Base-by-base conservation (phyloP, 1,139 yeast genomes). In the Yamadazyma aaseri region DNA sequence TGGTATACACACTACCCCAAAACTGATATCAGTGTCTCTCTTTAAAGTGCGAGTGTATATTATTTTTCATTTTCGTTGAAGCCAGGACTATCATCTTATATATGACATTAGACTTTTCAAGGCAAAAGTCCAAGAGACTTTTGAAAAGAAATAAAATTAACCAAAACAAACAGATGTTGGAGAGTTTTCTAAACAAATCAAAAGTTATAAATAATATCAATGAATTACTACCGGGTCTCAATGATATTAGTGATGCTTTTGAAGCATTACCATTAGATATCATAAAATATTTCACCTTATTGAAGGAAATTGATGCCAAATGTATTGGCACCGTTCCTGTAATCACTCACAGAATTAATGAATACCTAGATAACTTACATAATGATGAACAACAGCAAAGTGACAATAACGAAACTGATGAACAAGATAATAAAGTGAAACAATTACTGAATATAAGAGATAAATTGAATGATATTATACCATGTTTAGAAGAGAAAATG, bases 401-500 rank as follows among this genome's bases (percentile, higher is more conserved):
- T 12, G 16, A 14, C 13, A 14, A 25, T n/a, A 6, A 9, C 12
- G 12, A 39, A 37, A 27, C 41, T 15, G 36, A 31, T 22, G 12
- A 22, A 7, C 6, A 11, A 7, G 25, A 22, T 11, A 22, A 22
- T 11, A 40, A 41, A 13, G 28, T 32, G 13, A 46, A 46, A 21
- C 49, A 58, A 15, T 52, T 70, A 28, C 50, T 42, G 24, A 38
- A 42, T n/a, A 74, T 79, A 32, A 69, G 73, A 37, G 60, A 63
- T 34, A 60, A 68, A 36, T 63, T 81, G 39, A 76, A 73, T 46
- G 96, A 86, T 41, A 71, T 92, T 34, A 80, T 92, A 65, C 97
- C 97, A 0, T 87, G 96, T 46, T 65, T 92, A 40, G 98, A 92
- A 54, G 97, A 92, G 56, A 92, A 92, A 60, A 89, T 92, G 95